Base-by-base conservation (phyloP, 805 yeast genomes). In the Hanseniaspora taiwanica region DNA sequence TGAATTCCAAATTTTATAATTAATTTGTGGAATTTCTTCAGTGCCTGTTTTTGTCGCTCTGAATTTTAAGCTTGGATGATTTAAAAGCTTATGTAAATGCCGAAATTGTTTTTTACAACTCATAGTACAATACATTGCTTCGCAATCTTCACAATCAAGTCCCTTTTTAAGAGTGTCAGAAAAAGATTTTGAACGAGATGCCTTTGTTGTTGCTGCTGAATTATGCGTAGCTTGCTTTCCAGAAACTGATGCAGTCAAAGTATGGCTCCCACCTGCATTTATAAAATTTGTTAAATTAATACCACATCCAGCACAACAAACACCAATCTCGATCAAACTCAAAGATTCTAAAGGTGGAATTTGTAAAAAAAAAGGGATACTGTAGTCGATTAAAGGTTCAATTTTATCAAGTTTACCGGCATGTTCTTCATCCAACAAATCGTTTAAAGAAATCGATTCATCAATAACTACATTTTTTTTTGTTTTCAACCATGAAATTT, bases 101-200 rank as follows among this genome's bases (percentile, higher is more conserved):
- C 17, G 16, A 13, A 27, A 36, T 12, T 47, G 46, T 42, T 66
- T 69, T 50, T 76, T 75, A 62, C 94, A 83, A 8, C 54, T 56
- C 37, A 59, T 63, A 6, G 76, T 68, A 56, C 94, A 83, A 89
- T 91, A 83, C 37, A 76, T 62, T 39, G 75, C 80, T 6, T 67
- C 56, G 48, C 89, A 81, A 13, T 67, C 66, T 38, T 67, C 63
- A 59, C 94, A 83, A 46, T 76, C 80, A 37, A 78, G 60, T n/a
- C 80, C 77, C 39, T 62, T 55, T 37, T 53, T 50, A 18, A 29
- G 18, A 13, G 33, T n/a, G 6, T 18, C 33, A 29, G 33, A 29
- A 29, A 29, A n/a, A 7, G 33, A 29, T 29, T 29, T 29, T 4
- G 33, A 29, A n/a, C 33, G 13, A 4, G 33, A n/a, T 3, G 17